Evolutionary conservation across 148 eudicot species (phyloP).

Genomic region (Rhododendron mucronatum): DNA sequence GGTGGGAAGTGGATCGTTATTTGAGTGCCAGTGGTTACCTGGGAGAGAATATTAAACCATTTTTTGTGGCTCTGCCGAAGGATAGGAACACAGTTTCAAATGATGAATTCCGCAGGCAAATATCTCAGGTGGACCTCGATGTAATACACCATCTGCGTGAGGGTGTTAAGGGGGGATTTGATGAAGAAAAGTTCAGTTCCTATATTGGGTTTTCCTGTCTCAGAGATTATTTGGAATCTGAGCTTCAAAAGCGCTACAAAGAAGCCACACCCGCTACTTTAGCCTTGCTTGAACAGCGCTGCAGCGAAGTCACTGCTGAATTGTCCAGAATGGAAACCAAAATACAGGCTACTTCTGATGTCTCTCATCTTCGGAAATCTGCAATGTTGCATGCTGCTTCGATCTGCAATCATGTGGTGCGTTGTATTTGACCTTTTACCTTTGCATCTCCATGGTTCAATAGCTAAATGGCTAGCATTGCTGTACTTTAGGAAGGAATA

Average conservation of each 20-base stretch:
- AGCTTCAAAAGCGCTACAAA: conserved; percentile 90
- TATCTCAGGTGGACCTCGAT: conserved; percentile 79
- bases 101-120: conserved; percentile 89
- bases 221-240: conserved; percentile 79
- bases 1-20: conserved; percentile 95
- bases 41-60: conserved; percentile 85
- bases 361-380: conserved; percentile 81
- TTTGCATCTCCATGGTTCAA: not conserved
- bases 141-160: conserved; percentile 65
- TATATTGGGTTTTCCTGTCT: conserved; percentile 78
- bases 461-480: not conserved
- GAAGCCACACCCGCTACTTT: conserved; percentile 97
- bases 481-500: not conserved
- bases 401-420: conserved; percentile 78
- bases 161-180: conserved; percentile 86
- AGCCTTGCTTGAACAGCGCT: conserved; percentile 91
- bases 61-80: conserved; percentile 91
- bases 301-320: conserved; percentile 72
- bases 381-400: conserved; percentile 86
- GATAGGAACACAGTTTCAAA: conserved; percentile 66
- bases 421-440: conserved; percentile 15
- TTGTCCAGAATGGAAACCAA: conserved; percentile 70
- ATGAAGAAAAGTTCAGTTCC: conserved; percentile 84
- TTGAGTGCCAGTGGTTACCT: conserved; percentile 97
- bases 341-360: conserved; percentile 87